These are phyloP conservation scores for Pythium sp. DNA, from an alignment of 352 stramenopile genomes.

Conservation along the genomic window DNA sequence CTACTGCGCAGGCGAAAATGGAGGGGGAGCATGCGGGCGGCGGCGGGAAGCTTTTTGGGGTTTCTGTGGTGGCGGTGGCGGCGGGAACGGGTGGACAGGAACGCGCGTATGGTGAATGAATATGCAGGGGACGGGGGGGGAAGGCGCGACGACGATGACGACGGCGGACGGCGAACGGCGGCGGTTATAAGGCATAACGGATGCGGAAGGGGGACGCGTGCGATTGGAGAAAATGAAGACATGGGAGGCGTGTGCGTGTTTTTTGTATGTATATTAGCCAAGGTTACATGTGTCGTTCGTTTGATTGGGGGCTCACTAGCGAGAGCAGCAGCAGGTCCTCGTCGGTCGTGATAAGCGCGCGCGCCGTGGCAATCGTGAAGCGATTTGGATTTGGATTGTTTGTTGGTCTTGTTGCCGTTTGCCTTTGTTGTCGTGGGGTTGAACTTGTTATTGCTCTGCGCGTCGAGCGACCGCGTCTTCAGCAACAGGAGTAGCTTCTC, in stretches of 20 bases:
- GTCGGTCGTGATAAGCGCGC: slow-evolving; percentile 20
- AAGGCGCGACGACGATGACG: not conserved
- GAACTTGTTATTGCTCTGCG: slow-evolving; percentile 37
- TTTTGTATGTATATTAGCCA: slow-evolving; percentile 17
- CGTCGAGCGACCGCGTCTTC: slow-evolving; percentile 22
- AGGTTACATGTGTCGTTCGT: slow-evolving; percentile 26
- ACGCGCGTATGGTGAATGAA: not conserved
- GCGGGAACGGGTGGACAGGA: slow-evolving; percentile 2
- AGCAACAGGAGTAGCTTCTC: slow-evolving; percentile 33
- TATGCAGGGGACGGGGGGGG: not conserved
- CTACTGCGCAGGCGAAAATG: slow-evolving; percentile 32
- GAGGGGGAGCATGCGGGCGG: not conserved
- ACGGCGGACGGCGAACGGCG: not conserved
- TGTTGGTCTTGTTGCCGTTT: slow-evolving; percentile 14
- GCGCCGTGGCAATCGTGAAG: slow-evolving; percentile 32
- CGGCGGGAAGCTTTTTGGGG: not conserved
- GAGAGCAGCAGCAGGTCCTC: not conserved
- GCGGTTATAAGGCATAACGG: not conserved
- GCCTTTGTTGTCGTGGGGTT: slow-evolving; percentile 22
- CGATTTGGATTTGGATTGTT: slow-evolving; percentile 1
- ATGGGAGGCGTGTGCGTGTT: not conserved
- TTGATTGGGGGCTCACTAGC: not conserved
- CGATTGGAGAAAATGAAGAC: not conserved
- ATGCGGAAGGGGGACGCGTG: not conserved
- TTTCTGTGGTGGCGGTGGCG: not conserved